Conservation (phyloP, 768 basidiomycete genomes). For the Kwoniella heveanensis region DNA sequence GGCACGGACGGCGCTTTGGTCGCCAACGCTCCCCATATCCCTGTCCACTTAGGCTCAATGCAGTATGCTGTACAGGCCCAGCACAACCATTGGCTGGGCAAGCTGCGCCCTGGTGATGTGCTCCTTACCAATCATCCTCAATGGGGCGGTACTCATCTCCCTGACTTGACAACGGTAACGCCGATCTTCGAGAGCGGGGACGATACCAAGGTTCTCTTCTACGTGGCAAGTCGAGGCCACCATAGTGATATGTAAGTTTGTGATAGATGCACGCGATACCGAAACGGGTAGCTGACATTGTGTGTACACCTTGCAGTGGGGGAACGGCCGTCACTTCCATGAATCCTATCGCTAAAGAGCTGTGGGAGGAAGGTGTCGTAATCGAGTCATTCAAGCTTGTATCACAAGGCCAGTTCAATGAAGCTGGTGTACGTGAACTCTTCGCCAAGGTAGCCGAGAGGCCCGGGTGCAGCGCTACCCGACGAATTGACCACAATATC, state of each 20-base stretch:
- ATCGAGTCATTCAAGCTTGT: conserved; percentile 93
- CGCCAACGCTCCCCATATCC: conserved; percentile 50
- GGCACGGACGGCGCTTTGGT: conserved; percentile 40
- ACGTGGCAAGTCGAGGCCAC: conserved; percentile 82
- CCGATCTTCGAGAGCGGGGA: conserved; percentile 68
- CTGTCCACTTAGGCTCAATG: conserved; percentile 44
- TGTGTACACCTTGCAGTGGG: conserved; percentile 16
- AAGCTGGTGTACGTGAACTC: conserved; percentile 70
- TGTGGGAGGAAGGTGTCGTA: conserved; percentile 95
- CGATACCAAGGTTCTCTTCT: conserved; percentile 61
- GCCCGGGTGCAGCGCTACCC: conserved; percentile 42
- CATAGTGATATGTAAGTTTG: conserved; percentile 68
- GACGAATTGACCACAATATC: conserved; percentile 48
- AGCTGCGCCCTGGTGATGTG: conserved; percentile 79
- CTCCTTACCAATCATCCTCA: conserved; percentile 69
- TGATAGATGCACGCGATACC: background rate
- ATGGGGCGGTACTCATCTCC: conserved; percentile 63
- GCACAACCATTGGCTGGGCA: conserved; percentile 31
- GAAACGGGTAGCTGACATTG: conserved; percentile 9
- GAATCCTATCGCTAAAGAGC: conserved; percentile 88
- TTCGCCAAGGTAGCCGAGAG: conserved; percentile 65
- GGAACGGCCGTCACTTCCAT: conserved; percentile 82
- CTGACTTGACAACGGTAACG: conserved; percentile 90
- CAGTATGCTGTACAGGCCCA: conserved; percentile 41
- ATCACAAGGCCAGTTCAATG: conserved; percentile 75